phyloP scores from a whole-genome alignment of 2,329 filamentous ascomycete genomes.

The Drechslerella dactyloides region DNA sequence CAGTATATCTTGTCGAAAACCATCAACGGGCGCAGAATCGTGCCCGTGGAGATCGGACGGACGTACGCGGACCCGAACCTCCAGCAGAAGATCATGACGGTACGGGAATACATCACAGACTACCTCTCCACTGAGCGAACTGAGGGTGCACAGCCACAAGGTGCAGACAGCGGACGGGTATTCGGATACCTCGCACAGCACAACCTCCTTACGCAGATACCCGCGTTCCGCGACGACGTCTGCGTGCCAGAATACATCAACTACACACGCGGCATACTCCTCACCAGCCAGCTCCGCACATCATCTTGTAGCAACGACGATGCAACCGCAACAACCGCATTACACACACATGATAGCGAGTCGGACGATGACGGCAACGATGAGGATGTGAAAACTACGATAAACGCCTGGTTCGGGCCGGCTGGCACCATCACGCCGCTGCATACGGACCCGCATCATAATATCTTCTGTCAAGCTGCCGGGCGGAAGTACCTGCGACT shows the following conservation, averaged over 20 bases:
- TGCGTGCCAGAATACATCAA: slow-evolving; percentile 72
- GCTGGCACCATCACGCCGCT: slow-evolving; percentile 85
- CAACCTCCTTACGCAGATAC: slow-evolving; percentile 82
- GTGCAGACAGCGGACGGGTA: slow-evolving; percentile 50
- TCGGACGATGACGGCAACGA: slow-evolving; percentile 58
- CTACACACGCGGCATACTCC: slow-evolving; percentile 65
- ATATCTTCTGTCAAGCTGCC: slow-evolving; percentile 86
- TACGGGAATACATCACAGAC: slow-evolving; percentile 70
- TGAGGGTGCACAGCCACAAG: slow-evolving; percentile 18
- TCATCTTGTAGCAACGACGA: slow-evolving; percentile 58
- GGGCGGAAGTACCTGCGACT: slow-evolving; percentile 90
- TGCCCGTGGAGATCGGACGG: slow-evolving; percentile 83
- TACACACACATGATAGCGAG: slow-evolving; percentile 57
- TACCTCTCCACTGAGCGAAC: slow-evolving; percentile 64
- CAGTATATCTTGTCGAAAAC: slow-evolving; percentile 76
- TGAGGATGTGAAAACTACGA: slow-evolving; percentile 65
- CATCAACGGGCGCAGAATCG: slow-evolving; percentile 75
- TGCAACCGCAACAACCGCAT: slow-evolving; percentile 53
- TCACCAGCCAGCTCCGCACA: slow-evolving; percentile 61
- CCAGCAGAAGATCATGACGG: slow-evolving; percentile 80
- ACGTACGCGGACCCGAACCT: slow-evolving; percentile 87
- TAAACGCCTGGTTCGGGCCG: slow-evolving; percentile 92
- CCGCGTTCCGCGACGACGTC: slow-evolving; percentile 76
- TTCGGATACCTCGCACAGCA: slow-evolving; percentile 89
- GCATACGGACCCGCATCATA: slow-evolving; percentile 93